Evolutionary conservation across 306 rosid genomes (phyloP), one percentile per base, ranked within the genome.

Genomic region (Pyrus betulifolia): DNA sequence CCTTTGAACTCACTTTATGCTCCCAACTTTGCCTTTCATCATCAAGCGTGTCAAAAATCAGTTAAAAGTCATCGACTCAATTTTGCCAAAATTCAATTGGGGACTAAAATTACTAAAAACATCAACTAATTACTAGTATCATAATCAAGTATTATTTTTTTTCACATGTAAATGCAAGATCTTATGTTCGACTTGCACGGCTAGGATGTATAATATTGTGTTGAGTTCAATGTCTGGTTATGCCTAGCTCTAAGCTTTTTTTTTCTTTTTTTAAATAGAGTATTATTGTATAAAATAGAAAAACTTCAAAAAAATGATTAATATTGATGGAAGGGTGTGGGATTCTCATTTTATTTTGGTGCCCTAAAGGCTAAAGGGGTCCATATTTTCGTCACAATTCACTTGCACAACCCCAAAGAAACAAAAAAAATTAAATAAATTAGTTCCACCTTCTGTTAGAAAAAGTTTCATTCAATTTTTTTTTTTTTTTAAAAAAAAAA

Each of bases 101-200:
- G 54, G 0, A 0, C 4, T 49, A 2, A 5, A 49, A 49, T 0
- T 49, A 0, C 8, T 6, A 49, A 49, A 46, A 15, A 2, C 12
- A 9, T 11, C 12, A 42, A 42, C 12, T 42, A 8, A 42, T 42
- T 42, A 42, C 3, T 42, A 42, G 0, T 49, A 49, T 0, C 8
- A 15, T 49, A 2, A 2, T 46, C 2, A 4, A 4, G 0, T 15
- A 0, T 8, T 49, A 49, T 49, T 49, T 0, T 0, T 49, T 0
- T 49, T 49, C 13, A 15, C 0, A 4, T 15, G 0, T 49, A 49
- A 49, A 0, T 14, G 1, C 5, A 0, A 49, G 5, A 49, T 49
- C 21, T 49, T 6, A 49, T 14, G 6, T 49, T 46, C 8, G 0
- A 15, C 19, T 49, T 15, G 4, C 6, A 49, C 0, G 3, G 1